Conservation (phyloP, 139 green algal genomes). For the Chlorella sp. region DNA sequence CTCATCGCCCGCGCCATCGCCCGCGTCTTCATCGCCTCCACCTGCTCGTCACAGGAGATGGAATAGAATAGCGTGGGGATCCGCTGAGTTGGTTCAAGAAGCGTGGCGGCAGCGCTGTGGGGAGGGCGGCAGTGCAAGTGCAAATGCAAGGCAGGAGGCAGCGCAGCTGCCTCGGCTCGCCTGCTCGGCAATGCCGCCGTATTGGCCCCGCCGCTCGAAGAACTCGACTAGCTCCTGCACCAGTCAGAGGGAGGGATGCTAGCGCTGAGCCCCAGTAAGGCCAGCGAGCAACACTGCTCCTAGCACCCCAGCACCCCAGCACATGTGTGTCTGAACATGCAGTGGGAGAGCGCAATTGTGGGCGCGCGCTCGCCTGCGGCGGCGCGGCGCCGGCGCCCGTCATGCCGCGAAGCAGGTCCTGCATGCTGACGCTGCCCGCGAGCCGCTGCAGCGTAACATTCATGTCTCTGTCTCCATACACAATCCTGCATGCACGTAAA, state of each 20-base stretch:
- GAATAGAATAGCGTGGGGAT: background rate
- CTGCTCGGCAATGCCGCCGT: slow-evolving; percentile 3
- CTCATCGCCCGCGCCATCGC: slow-evolving; percentile 32
- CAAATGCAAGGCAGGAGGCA: background rate
- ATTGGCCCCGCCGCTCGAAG: slow-evolving; percentile 1
- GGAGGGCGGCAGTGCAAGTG: background rate
- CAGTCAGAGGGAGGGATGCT: too few species aligned
- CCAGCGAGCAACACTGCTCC: too few species aligned
- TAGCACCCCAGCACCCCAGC: too few species aligned
- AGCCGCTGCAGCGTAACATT: slow-evolving; percentile 32
- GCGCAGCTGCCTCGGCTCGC: background rate
- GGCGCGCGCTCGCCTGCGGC: background rate
- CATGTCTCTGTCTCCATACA: slow-evolving; percentile 41
- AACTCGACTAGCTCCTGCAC: slow-evolving; percentile 5
- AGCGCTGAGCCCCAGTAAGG: too few species aligned
- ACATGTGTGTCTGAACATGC: too few species aligned
- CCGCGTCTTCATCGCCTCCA: slow-evolving; percentile 52
- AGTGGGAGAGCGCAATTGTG: too few species aligned
- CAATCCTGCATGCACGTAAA: slow-evolving; percentile 23
- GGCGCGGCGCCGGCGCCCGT: slow-evolving; percentile 6
- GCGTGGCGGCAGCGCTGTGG: background rate
- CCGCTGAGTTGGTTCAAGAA: background rate
- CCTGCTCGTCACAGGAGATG: background rate
- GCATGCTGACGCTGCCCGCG: slow-evolving; percentile 6
- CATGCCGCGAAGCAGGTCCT: slow-evolving; percentile 28